Evolutionary conservation across 1,284 basidiomycete genomes (phyloP), one percentile per base, ranked within the genome.

Genomic region (Chondrostereum purpureum): DNA sequence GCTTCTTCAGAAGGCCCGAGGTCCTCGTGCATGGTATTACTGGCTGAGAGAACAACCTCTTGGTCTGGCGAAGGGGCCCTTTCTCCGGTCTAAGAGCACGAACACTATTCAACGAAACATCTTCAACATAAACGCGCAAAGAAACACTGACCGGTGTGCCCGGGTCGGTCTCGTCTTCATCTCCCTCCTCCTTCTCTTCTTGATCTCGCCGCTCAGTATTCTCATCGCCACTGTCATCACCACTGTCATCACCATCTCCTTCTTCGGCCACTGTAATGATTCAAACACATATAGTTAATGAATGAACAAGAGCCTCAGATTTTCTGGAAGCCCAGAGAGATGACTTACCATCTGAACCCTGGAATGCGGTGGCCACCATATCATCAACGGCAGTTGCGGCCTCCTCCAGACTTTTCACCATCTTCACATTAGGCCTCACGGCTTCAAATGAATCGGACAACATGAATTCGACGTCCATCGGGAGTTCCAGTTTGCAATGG

Each of bases 381-480:
- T 92, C 88, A 58, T 98, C 95, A 0, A 97, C 89, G 4, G 83
- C 91, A 12, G 67, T 55, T 0, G 89, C 92, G 4, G 92, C 93
- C 55, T 96, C 89, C 48, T 89, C 84, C 49, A 91, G 75, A 1
- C 75, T 83, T 61, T 85, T 89, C 46, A 77, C 75, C 53, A 81
- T 70, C 22, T 67, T 61, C 20, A 86, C 60, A 55, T 88, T 91
- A 0, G 92, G 90, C 48, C 92, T 75, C 22, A 95, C 72, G 38
- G 86, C 83, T 69, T 98, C 94, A 10, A 98, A 65, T 0, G 94
- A 95, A 61, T 98, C 95, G 2, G 82, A 80, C 6, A 97, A 65
- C 92, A 97, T 95, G 61, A 97, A 99, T 48, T 96, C 94, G 13
- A 97, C 85, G 50, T 99, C 96, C 90, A 98, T 95, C 0, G 96